Evolutionary conservation across 345 rosid genomes (phyloP).

Genomic region (Abelmoschus esculentus): DNA sequence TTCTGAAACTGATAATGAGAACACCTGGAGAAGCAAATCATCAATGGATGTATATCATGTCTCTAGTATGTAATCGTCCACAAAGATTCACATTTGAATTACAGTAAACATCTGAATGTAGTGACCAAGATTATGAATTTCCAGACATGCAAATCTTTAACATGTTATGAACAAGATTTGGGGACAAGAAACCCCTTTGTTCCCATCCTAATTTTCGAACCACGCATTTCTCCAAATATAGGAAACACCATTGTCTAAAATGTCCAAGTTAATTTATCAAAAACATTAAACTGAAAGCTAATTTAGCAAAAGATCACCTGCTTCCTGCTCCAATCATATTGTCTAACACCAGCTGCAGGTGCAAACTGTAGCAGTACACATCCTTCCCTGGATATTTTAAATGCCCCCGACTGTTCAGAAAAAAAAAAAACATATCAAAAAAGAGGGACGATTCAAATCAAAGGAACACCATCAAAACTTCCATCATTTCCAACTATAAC

Average conservation of each 20-base stretch:
- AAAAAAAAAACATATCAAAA: neutral
- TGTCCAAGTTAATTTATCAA: neutral
- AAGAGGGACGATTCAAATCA: no score
- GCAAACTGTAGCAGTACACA: constrained; percentile 73
- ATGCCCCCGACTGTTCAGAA: constrained; percentile 65
- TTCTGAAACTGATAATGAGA: constrained; percentile 78
- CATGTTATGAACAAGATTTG: neutral
- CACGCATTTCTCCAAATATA: neutral
- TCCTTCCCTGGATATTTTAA: constrained; percentile 65
- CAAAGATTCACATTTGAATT: neutral
- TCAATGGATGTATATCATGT: constrained; percentile 1
- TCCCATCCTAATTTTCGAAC: neutral
- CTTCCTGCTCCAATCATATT: constrained; percentile 86
- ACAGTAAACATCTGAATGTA: neutral
- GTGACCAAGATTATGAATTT: neutral
- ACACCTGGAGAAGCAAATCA: constrained; percentile 42
- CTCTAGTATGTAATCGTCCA: neutral
- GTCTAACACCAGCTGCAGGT: constrained; percentile 66
- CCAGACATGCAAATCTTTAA: neutral
- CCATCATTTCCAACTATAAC: neutral
- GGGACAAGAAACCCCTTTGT: neutral
- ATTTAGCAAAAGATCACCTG: constrained; percentile 42
- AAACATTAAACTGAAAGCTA: no score
- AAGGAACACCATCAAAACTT: no score
- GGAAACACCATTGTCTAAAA: neutral